Percentiles rank a stretch among this genome's conserved stretches.
Evolutionary conservation across 257 asterid genomes (phyloP).

Genomic region (Echium plantagineum): DNA sequence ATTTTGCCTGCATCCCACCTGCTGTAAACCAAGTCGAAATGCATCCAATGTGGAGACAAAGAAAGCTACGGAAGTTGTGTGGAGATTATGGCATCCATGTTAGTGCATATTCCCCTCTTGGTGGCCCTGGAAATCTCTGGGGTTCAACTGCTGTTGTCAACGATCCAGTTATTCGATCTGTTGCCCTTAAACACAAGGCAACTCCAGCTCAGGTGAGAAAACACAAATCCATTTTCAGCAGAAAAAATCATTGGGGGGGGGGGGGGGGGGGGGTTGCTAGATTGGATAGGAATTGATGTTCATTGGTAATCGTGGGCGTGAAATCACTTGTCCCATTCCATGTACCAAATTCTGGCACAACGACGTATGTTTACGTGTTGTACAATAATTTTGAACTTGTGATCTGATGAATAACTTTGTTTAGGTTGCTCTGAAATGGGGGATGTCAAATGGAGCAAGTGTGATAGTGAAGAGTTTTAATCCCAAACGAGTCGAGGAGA

Average conservation of each 20-base stretch:
- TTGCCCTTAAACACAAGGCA: conserved; percentile 45
- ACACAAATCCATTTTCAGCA: not conserved
- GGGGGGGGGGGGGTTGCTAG: too few relatives aligned
- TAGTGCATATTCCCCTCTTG: conserved; percentile 74
- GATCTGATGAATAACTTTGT: not conserved
- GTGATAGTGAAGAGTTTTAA: conserved; percentile 74
- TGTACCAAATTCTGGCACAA: too few relatives aligned
- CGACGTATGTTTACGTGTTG: too few relatives aligned
- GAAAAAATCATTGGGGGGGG: not conserved
- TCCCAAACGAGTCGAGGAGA: conserved; percentile 55
- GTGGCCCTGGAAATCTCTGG: conserved; percentile 78
- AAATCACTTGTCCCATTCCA: too few relatives aligned
- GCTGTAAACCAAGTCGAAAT: conserved; percentile 88
- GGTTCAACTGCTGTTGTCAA: conserved; percentile 67
- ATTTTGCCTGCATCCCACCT: conserved; percentile 44
- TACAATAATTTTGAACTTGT: too few relatives aligned
- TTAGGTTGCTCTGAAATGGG: conserved; percentile 72
- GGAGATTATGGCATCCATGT: conserved; percentile 46
- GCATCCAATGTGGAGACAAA: conserved; percentile 94
- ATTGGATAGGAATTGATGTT: too few relatives aligned
- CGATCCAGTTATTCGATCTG: conserved; percentile 39
- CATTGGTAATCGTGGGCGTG: too few relatives aligned
- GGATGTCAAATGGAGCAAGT: conserved; percentile 53
- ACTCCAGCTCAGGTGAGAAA: conserved; percentile 63
- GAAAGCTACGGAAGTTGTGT: conserved; percentile 42